Percentiles rank a stretch among this genome's conserved stretches.
Evolutionary conservation across 371 early-diverging fungal genomes (phyloP).

Genomic region (Mucor mucedo): DNA sequence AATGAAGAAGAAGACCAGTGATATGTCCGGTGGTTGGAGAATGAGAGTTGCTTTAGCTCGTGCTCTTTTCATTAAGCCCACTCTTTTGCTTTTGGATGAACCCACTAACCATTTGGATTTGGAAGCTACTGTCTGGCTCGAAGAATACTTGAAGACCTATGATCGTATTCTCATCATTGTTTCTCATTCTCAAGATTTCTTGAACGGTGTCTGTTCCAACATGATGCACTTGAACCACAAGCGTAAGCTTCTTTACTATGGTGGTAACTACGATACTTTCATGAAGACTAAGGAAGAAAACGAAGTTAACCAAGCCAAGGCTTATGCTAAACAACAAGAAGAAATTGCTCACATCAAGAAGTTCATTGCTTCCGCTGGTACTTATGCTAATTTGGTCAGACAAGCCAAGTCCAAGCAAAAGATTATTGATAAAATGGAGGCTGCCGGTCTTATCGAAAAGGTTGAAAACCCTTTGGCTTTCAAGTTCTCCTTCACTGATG

Average conservation of each 20-base stretch:
- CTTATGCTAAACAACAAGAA: conserved; percentile 96
- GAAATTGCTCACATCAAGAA: conserved; percentile 98
- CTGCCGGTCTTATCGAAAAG: conserved; percentile 95
- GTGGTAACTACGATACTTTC: conserved; percentile 98
- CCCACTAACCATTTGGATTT: conserved; percentile 98
- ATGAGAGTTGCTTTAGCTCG: conserved; percentile 98
- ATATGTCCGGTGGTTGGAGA: conserved; percentile 99
- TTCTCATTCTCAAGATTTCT: conserved; percentile 99
- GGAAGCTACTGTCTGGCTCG: conserved; percentile 98
- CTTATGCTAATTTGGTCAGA: conserved; percentile 97
- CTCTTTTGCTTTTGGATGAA: conserved; percentile 96
- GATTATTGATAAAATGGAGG: conserved; percentile 99
- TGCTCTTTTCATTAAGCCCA: conserved; percentile 96
- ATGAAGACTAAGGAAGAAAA: conserved; percentile 93
- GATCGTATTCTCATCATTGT: conserved; percentile 94
- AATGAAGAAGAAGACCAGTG: conserved; percentile 89
- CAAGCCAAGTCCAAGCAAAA: conserved; percentile 99
- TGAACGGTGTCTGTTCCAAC: conserved; percentile 97
- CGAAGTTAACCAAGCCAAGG: conserved; percentile 97
- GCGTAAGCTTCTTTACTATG: conserved; percentile 91
- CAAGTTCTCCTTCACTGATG: conserved; percentile 89
- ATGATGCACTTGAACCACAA: conserved; percentile 90
- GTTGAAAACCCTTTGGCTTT: conserved; percentile 76
- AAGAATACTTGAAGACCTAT: conserved; percentile 94
- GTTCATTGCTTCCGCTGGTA: conserved; percentile 99